Conservation (phyloP, 2,329 filamentous ascomycete species). For the Claviceps monticola region DNA sequence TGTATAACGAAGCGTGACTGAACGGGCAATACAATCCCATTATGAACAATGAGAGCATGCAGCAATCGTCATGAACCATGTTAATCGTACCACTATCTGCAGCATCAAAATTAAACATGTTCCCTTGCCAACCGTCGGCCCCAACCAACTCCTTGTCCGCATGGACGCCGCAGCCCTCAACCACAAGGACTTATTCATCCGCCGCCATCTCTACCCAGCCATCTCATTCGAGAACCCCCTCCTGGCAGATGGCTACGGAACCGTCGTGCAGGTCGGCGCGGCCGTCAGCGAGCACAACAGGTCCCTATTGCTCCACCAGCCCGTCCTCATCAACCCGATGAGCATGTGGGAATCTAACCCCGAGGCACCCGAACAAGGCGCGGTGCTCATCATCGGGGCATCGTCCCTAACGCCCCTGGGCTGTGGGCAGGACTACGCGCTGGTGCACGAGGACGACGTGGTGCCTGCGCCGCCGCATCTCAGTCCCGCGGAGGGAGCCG, state of each 20-base stretch:
- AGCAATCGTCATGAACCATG: too few relatives aligned
- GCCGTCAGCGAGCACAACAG: conserved; percentile 20
- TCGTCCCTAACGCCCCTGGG: conserved; percentile 49
- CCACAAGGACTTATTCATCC: conserved; percentile 90
- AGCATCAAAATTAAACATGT: conserved; percentile 48
- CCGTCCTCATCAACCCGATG: conserved; percentile 66
- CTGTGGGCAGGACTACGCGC: conserved; percentile 60
- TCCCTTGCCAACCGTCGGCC: conserved; percentile 47
- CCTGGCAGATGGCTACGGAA: conserved; percentile 69
- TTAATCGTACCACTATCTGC: background rate
- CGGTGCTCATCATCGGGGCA: conserved; percentile 52
- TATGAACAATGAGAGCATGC: too few relatives aligned
- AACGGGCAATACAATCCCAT: too few relatives aligned
- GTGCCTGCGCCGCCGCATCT: conserved; percentile 61
- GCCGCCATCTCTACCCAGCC: conserved; percentile 80
- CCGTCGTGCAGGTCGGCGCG: conserved; percentile 51
- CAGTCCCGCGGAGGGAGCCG: conserved; percentile 60
- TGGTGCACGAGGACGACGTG: conserved; percentile 56
- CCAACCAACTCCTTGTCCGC: conserved; percentile 58
- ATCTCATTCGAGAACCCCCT: conserved; percentile 68
- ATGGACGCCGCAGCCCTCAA: conserved; percentile 75
- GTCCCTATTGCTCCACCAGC: conserved; percentile 41
- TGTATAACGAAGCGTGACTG: too few relatives aligned
- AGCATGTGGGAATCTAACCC: conserved; percentile 61
- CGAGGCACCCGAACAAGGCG: conserved; percentile 56